These are phyloP conservation scores for Colletotrichum plurivorum DNA, from an alignment of 2,329 filamentous ascomycete genomes.

Conservation along the genomic window DNA sequence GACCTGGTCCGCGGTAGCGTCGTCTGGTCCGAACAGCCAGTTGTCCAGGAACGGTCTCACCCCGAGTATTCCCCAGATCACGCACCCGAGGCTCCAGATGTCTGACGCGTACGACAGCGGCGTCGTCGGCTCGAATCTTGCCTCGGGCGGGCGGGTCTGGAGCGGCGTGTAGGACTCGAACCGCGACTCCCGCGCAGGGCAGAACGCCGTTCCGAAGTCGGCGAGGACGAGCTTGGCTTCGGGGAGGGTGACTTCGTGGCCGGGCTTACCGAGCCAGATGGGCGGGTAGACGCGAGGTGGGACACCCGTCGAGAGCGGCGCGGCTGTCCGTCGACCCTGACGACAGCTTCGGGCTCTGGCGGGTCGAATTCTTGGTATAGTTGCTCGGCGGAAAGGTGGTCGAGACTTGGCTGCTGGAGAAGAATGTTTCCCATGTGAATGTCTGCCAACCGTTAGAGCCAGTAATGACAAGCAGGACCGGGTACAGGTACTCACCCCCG, in stretches of 20 bases:
- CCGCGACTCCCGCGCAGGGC: slow-evolving; percentile 41
- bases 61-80: slow-evolving; percentile 53
- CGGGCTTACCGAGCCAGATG: slow-evolving; percentile 52
- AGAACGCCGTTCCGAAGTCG: slow-evolving; percentile 56
- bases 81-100: slow-evolving; percentile 56
- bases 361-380: slow-evolving; percentile 45
- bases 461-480: background rate
- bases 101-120: slow-evolving; percentile 53
- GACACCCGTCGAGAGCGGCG: slow-evolving; percentile 45
- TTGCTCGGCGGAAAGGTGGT: slow-evolving; percentile 43
- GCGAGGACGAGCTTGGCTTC: slow-evolving; percentile 44
- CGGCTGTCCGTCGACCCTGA: slow-evolving; percentile 41
- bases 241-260: slow-evolving; percentile 47
- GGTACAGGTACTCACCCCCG: slow-evolving; percentile 43
- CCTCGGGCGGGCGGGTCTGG: slow-evolving; percentile 51
- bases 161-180: slow-evolving; percentile 49
- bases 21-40: slow-evolving; percentile 46
- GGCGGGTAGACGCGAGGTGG: slow-evolving; percentile 48
- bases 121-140: slow-evolving; percentile 50
- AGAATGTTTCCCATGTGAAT: slow-evolving; percentile 54
- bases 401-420: slow-evolving; percentile 44
- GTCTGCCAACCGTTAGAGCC: slow-evolving; percentile 41
- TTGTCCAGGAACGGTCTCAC: slow-evolving; percentile 47
- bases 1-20: slow-evolving; percentile 49
- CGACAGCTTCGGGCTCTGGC: slow-evolving; percentile 44